Conservation (phyloP, 768 basidiomycete species). For the Pluteus cervinus region DNA sequence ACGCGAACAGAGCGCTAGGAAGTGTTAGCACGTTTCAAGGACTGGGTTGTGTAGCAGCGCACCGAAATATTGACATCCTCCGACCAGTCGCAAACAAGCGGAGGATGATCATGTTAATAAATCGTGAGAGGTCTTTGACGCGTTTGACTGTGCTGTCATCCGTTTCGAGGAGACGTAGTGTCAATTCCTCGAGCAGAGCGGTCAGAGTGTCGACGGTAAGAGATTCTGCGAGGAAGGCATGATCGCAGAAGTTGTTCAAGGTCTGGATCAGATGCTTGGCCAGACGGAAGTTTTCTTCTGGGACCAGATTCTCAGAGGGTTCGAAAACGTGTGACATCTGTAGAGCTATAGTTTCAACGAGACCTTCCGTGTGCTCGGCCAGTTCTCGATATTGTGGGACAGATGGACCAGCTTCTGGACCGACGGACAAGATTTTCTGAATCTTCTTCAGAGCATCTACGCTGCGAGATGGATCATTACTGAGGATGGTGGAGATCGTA, state of each 20-base stretch:
- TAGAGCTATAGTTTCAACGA: constrained; percentile 85
- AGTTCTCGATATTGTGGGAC: constrained; percentile 71
- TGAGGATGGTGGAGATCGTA: constrained; percentile 84
- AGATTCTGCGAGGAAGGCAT: constrained; percentile 80
- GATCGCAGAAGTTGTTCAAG: constrained; percentile 91
- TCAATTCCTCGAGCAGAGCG: constrained; percentile 86
- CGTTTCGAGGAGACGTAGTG: constrained; percentile 85
- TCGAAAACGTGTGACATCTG: constrained; percentile 94
- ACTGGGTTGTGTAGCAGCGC: no score
- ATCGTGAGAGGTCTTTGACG: constrained; percentile 89
- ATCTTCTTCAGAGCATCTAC: constrained; percentile 93
- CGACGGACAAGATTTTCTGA: constrained; percentile 76
- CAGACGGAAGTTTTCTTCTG: constrained; percentile 82
- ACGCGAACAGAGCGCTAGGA: constrained; percentile 66
- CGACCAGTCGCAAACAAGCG: constrained; percentile 88
- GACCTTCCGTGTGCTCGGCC: constrained; percentile 72
- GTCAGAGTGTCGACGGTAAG: constrained; percentile 81
- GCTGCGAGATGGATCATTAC: constrained; percentile 77
- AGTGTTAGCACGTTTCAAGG: constrained; percentile 9
- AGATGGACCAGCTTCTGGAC: constrained; percentile 66
- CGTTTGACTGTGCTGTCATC: constrained; percentile 81
- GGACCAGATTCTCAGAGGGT: constrained; percentile 62
- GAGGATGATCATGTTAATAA: constrained; percentile 98
- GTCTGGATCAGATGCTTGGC: constrained; percentile 98
- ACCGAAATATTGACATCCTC: constrained; percentile 90